phyloP scores from a whole-genome alignment of 371 early-diverging fungal genomes.

The Actinomortierella wolfii region DNA sequence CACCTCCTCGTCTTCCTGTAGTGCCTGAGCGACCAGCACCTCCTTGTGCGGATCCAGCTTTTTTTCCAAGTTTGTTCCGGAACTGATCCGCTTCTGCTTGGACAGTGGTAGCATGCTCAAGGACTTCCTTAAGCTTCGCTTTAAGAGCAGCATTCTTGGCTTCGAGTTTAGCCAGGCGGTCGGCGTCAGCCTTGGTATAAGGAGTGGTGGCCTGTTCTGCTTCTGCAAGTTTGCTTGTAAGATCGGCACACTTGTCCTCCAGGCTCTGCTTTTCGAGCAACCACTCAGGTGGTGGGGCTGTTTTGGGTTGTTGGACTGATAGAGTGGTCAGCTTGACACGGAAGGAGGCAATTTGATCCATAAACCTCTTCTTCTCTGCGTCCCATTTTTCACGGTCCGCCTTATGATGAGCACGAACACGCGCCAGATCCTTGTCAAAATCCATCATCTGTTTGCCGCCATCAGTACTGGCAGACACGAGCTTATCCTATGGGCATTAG shows the following conservation, averaged over 20 bases:
- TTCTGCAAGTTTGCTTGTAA: conserved; percentile 22
- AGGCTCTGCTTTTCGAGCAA: conserved; percentile 29
- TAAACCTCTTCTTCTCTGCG: conserved; percentile 23
- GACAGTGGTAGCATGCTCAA: conserved; percentile 13
- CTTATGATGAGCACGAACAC: conserved; percentile 21
- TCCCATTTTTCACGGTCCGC: conserved; percentile 12
- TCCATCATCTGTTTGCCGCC: conserved; percentile 23
- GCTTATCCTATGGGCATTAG: conserved; percentile 9
- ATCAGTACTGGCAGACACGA: conserved; percentile 5
- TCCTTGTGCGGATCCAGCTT: background rate
- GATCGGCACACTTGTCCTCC: conserved; percentile 14
- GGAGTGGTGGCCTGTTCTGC: conserved; percentile 11
- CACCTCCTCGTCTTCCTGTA: too few relatives aligned
- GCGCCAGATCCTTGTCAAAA: conserved; percentile 25
- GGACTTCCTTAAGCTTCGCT: conserved; percentile 26
- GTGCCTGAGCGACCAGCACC: too few relatives aligned
- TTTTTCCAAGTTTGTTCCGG: background rate
- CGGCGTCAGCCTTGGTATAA: background rate
- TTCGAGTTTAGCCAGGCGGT: conserved; percentile 19
- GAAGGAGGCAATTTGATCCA: conserved; percentile 41
- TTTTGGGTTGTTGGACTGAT: conserved; percentile 21
- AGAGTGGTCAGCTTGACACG: conserved; percentile 30
- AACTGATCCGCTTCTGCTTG: conserved; percentile 12
- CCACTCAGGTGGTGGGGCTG: conserved; percentile 33
- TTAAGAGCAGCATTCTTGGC: conserved; percentile 23